Evolutionary conservation across 1,139 yeast genomes (phyloP), one percentile per base, ranked within the genome.

Genomic region (Nadsonia starkeyi-henricii): DNA sequence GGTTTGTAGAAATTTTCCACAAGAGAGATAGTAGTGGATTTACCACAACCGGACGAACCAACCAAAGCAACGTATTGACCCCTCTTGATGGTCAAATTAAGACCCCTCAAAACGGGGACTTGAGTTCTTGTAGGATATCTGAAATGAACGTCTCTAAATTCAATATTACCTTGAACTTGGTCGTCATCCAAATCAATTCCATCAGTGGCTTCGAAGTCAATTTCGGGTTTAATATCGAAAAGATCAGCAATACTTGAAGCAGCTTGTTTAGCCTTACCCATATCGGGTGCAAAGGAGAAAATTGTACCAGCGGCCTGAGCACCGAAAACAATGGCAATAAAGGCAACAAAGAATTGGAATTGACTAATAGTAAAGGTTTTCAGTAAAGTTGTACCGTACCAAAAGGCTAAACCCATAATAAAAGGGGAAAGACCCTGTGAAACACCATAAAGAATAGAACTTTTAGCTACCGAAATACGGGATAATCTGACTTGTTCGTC

Each of bases 41-140:
- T 89, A 42, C 97, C 97, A 58, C 94, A 78, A 2, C 98, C 98
- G 3, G 95, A 85, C 1, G 96, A 93, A 0, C 97, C 98, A 2
- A 89, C 97, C 53, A 89, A 75, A 56, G 97, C 94, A 33, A 86
- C 85, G 58, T 85, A 85, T 51, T 93, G 88, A 2, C 96, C 96
- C 45, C 79, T 72, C 50, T 78, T 75, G 50, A 89, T 80, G 26
- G 70, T 75, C 54, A 89, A 71, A 53, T 79, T 75, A 47, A 88
- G 62, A 13, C 82, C 75, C 30, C 78, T 72, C 60, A 89, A 79
- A 12, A 89, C 82, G 15, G 74, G 71, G 43, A 80, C 75, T 51
- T 81, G 75, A 1, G 85, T 80, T 53, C 97, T 75, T 1, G 95
- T 84, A 30, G 96, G 96, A 64, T 89, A 89, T 30, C 79, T 66